phyloP scores from a whole-genome alignment of 441 rosid species.

The Pelargonium myrrhifolium region DNA sequence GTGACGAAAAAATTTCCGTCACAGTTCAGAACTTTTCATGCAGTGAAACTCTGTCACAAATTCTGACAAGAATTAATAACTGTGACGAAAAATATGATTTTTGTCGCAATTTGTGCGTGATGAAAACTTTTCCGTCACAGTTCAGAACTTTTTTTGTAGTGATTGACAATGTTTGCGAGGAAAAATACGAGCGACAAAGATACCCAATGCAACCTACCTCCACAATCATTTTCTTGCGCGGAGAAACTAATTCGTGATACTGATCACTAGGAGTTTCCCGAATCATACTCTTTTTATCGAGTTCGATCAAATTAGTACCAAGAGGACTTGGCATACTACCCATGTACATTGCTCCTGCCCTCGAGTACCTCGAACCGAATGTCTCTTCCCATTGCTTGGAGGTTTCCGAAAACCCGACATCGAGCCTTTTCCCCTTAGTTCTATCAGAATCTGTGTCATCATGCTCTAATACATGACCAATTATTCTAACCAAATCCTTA shows the following conservation, averaged over 20 bases:
- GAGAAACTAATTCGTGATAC: constrained; percentile 9
- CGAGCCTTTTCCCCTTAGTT: constrained; percentile 69
- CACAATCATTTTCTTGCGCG: constrained; percentile 16
- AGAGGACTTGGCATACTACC: constrained; percentile 32
- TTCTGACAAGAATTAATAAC: too few species aligned
- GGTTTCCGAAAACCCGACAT: constrained; percentile 66
- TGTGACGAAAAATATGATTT: too few species aligned
- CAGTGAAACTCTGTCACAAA: too few species aligned
- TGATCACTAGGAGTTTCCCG: background rate
- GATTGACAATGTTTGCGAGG: too few species aligned
- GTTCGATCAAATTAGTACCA: constrained; percentile 4
- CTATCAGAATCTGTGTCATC: constrained; percentile 85
- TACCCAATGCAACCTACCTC: too few species aligned
- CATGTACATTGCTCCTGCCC: constrained; percentile 87
- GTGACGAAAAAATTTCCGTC: too few species aligned
- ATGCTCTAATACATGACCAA: constrained; percentile 75
- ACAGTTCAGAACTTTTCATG: too few species aligned
- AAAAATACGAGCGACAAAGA: too few species aligned
- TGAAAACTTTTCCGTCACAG: too few species aligned
- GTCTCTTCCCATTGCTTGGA: constrained; percentile 76
- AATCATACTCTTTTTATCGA: constrained; percentile 3
- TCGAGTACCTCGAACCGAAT: constrained; percentile 71
- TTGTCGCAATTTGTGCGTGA: too few species aligned
- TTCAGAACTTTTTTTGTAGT: too few species aligned
- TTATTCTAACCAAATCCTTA: constrained; percentile 42